phyloP scores from a whole-genome alignment of 192 early-diverging fungal species.

The Paraglomus brasilianum region DNA sequence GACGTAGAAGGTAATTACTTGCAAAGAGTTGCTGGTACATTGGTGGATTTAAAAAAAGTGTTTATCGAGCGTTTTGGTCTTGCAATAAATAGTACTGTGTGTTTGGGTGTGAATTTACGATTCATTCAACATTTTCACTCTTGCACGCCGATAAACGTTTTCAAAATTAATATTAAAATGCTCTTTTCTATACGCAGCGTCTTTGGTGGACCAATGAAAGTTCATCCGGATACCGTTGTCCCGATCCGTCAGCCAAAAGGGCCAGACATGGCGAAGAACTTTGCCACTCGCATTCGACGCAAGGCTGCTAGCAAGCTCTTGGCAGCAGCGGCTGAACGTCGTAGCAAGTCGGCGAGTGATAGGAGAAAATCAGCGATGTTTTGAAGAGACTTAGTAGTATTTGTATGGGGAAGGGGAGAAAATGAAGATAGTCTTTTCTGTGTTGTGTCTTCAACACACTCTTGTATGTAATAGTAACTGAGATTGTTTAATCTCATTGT shows the following conservation, averaged over 20 bases:
- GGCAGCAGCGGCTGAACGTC: constrained; percentile 27
- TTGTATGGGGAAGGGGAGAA: no score
- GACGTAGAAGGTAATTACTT: constrained; percentile 30
- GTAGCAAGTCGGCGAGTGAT: constrained; percentile 29
- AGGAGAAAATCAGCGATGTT: constrained; percentile 32
- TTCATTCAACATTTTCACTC: no score
- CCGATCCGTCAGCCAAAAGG: constrained; percentile 32
- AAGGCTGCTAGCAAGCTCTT: constrained; percentile 31
- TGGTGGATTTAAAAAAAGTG: no score
- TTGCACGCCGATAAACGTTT: no score
- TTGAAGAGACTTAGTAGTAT: background rate
- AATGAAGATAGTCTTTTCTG: no score
- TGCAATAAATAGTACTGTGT: no score
- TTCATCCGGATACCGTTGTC: constrained; percentile 27
- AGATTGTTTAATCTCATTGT: no score
- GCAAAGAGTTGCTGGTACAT: no score
- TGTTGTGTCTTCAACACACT: no score
- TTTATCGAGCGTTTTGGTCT: no score
- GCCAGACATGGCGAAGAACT: constrained; percentile 29
- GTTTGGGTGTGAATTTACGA: no score
- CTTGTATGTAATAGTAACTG: no score
- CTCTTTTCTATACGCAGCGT: constrained; percentile 6
- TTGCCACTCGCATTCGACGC: constrained; percentile 32
- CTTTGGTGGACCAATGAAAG: constrained; percentile 28
- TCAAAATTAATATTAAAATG: background rate